Conservation (phyloP, 176 grass and related monocot species). For the Aegilops umbellulata region DNA sequence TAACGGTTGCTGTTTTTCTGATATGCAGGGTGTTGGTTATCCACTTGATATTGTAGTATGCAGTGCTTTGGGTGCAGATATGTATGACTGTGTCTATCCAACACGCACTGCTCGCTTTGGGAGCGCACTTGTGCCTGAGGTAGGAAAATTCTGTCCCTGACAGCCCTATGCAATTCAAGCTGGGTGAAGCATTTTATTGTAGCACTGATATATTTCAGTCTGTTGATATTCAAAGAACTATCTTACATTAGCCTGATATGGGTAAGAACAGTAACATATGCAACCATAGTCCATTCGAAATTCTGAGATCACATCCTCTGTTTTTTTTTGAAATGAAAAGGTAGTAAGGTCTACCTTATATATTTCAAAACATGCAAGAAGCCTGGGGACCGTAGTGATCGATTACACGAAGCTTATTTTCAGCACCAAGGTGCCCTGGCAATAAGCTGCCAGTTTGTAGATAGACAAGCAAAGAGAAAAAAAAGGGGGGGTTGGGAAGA, state of each 20-base stretch:
- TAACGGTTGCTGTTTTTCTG: slow-evolving; percentile 27
- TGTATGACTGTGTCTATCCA: slow-evolving; percentile 98
- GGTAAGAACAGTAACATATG: not conserved
- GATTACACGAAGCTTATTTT: too few relatives aligned
- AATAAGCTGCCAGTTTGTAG: too few relatives aligned
- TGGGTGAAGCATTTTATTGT: not conserved
- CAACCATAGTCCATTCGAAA: not conserved
- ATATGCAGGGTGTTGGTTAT: slow-evolving; percentile 91
- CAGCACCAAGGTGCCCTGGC: too few relatives aligned
- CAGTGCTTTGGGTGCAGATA: slow-evolving; percentile 97
- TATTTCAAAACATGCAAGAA: too few relatives aligned
- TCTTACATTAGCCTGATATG: not conserved
- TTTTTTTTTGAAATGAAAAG: too few relatives aligned
- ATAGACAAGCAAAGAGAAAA: too few relatives aligned
- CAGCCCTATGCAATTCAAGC: not conserved
- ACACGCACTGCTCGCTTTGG: slow-evolving; percentile 96
- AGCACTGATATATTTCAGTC: not conserved
- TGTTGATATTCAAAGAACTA: not conserved
- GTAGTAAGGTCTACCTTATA: too few relatives aligned
- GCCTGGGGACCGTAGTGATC: too few relatives aligned
- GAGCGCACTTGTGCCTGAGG: slow-evolving; percentile 86
- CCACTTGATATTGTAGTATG: slow-evolving; percentile 98
- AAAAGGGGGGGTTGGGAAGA: too few relatives aligned
- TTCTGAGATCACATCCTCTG: not conserved
- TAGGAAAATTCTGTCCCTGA: slow-evolving; percentile 33